Conservation (phyloP, 2,329 filamentous ascomycete genomes). For the Pyrenophora graminea region DNA sequence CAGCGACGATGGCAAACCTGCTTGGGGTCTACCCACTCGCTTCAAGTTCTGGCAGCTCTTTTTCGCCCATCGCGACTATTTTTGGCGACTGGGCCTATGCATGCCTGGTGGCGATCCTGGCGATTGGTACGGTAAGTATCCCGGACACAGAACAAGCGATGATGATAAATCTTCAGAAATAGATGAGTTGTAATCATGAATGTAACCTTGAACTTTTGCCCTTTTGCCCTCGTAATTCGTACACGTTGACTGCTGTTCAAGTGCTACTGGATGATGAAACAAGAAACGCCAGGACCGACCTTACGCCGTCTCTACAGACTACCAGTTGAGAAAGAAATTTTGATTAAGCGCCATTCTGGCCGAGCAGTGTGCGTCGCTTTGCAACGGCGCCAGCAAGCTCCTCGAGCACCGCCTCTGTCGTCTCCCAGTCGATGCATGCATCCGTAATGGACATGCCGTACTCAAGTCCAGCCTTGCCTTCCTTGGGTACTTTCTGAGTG, state of each 20-base stretch:
- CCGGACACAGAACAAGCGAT: slow-evolving; percentile 22
- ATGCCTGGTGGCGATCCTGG: slow-evolving; percentile 76
- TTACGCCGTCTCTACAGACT: slow-evolving; percentile 4
- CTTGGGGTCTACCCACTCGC: slow-evolving; percentile 53
- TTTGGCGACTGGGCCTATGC: slow-evolving; percentile 90
- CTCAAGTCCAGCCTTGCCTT: slow-evolving; percentile 82
- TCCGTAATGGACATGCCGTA: slow-evolving; percentile 97
- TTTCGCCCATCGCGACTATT: slow-evolving; percentile 94
- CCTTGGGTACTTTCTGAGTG: slow-evolving; percentile 86
- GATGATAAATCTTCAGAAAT: slow-evolving; percentile 21
- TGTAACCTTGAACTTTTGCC: not conserved
- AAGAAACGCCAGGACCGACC: slow-evolving; percentile 8
- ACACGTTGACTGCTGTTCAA: not conserved
- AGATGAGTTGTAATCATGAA: slow-evolving; percentile 21
- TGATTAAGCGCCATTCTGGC: slow-evolving; percentile 36
- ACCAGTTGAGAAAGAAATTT: not conserved
- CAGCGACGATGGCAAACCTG: slow-evolving; percentile 41
- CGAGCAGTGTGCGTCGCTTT: slow-evolving; percentile 63
- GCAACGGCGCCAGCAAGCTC: slow-evolving; percentile 79
- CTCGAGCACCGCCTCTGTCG: slow-evolving; percentile 79
- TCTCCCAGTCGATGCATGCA: slow-evolving; percentile 93
- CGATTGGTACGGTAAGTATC: slow-evolving; percentile 63
- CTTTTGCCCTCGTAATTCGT: slow-evolving; percentile 2
- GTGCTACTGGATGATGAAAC: not conserved
- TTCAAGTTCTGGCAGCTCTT: slow-evolving; percentile 90